Conservation (phyloP, 768 basidiomycete species). For the Serendipita vermifera region DNA sequence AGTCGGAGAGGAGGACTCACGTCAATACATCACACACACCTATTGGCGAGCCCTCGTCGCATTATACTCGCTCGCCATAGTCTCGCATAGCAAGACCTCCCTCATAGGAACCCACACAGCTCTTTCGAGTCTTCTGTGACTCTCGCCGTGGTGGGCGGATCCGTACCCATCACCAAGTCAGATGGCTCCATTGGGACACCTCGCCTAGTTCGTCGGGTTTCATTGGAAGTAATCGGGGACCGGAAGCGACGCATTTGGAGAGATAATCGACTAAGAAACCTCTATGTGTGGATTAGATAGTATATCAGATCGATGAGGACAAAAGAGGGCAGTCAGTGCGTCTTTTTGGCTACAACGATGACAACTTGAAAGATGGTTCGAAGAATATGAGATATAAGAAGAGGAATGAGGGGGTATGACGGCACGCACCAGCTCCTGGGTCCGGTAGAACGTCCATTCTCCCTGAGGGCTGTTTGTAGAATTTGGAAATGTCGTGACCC, state of each 20-base stretch:
- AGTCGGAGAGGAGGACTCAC: slow-evolving; percentile 40
- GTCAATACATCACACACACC: slow-evolving; percentile 74
- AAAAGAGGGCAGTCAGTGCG: no score
- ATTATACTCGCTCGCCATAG: slow-evolving; percentile 64
- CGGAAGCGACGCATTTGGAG: slow-evolving; percentile 26
- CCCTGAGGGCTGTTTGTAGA: no score
- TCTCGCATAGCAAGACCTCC: slow-evolving; percentile 63
- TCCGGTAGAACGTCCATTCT: no score
- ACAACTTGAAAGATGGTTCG: no score
- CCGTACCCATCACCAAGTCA: slow-evolving; percentile 60
- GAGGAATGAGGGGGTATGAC: no score
- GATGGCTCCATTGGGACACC: slow-evolving; percentile 73
- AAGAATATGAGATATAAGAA: no score
- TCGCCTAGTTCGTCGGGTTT: slow-evolving; percentile 51
- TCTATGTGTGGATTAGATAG: slow-evolving; percentile 60
- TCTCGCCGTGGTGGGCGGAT: slow-evolving; percentile 65
- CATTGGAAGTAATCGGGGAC: slow-evolving; percentile 22
- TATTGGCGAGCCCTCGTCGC: slow-evolving; percentile 77
- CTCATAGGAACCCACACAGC: slow-evolving; percentile 65
- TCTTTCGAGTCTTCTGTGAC: slow-evolving; percentile 61
- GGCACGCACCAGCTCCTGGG: no score
- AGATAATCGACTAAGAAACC: slow-evolving; percentile 56
- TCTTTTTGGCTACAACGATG: no score
- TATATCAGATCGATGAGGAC: slow-evolving; percentile 70
- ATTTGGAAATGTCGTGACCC: no score